Percentiles rank a stretch among this genome's conserved stretches.
These are phyloP conservation scores for Candida pseudocylindracea DNA, from an alignment of 1,139 yeast genomes.

Conservation along the genomic window DNA sequence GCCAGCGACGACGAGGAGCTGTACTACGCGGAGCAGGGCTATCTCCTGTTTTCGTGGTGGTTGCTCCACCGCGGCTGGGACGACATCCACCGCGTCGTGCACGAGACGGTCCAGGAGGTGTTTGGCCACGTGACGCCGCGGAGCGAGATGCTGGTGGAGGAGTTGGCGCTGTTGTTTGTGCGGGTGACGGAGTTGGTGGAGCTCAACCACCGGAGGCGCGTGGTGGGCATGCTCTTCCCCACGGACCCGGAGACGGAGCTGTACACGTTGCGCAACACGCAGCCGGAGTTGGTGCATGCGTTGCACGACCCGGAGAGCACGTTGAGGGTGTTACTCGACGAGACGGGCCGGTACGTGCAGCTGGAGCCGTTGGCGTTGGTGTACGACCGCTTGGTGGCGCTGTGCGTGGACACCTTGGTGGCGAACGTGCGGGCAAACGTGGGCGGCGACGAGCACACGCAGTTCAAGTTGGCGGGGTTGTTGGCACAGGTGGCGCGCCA, in stretches of 20 bases:
- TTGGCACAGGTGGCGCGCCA: not conserved
- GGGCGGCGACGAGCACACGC: conserved; percentile 18
- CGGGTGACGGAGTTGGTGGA: too few species aligned
- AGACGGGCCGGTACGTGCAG: conserved; percentile 14
- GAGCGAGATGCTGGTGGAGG: conserved; percentile 38
- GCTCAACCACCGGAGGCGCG: conserved; percentile 4
- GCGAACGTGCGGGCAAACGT: conserved; percentile 33
- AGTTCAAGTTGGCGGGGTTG: not conserved
- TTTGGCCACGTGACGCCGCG: conserved; percentile 52
- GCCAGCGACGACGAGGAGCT: conserved; percentile 5
- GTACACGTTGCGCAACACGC: conserved; percentile 20
- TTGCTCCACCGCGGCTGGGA: conserved; percentile 71
- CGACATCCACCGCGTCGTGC: conserved; percentile 28
- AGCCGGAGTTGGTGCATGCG: conserved; percentile 18
- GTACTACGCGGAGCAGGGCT: conserved; percentile 55
- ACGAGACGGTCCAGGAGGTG: conserved; percentile 31
- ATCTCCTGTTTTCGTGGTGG: conserved; percentile 88
- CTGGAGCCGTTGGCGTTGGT: conserved; percentile 12
- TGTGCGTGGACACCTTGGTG: conserved; percentile 11
- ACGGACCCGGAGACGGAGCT: conserved; percentile 16
- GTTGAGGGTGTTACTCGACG: conserved; percentile 21
- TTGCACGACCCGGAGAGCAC: conserved; percentile 17
- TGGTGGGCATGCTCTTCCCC: conserved; percentile 15
- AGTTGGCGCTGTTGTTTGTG: conserved; percentile 15
- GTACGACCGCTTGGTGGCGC: conserved; percentile 10